Percentiles rank a stretch among this genome's conserved stretches.
Conservation (phyloP, 1,139 yeast species). For the Kurtzmaniella quercitrusa region DNA sequence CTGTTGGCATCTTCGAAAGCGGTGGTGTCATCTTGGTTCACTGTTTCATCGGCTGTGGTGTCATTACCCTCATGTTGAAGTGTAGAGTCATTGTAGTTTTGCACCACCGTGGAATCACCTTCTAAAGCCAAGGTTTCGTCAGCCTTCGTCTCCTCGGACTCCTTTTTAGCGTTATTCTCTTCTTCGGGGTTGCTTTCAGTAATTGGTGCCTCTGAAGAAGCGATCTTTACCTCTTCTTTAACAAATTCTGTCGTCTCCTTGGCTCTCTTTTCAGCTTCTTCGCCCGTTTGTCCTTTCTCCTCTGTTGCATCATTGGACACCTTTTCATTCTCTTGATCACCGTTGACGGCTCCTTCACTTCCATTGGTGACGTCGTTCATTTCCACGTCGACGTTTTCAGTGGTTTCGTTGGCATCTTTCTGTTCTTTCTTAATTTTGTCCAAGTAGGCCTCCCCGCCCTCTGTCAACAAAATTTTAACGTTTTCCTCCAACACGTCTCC, state of each 20-base stretch:
- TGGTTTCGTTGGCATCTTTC: conserved; percentile 13
- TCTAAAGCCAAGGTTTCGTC: conserved; percentile 19
- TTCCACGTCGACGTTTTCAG: conserved; percentile 11
- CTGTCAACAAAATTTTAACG: conserved; percentile 23
- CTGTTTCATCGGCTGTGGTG: conserved; percentile 40
- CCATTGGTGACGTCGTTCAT: conserved; percentile 3
- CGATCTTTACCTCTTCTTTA: conserved; percentile 5
- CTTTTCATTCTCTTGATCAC: neutral
- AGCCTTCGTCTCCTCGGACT: conserved; percentile 8
- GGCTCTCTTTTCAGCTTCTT: neutral
- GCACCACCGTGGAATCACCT: conserved; percentile 35
- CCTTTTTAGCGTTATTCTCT: neutral
- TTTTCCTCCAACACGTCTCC: conserved; percentile 19
- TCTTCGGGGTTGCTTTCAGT: conserved; percentile 1
- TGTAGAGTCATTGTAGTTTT: conserved; percentile 40
- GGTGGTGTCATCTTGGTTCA: conserved; percentile 28
- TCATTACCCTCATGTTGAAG: conserved; percentile 42
- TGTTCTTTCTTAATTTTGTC: conserved; percentile 14
- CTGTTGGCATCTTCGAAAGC: conserved; percentile 16
- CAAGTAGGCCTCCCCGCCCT: conserved; percentile 28
- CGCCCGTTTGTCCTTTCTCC: neutral
- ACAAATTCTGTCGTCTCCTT: neutral
- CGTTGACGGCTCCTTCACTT: conserved; percentile 3
- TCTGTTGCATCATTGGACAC: neutral
- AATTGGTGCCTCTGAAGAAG: conserved; percentile 8